Evolutionary conservation across 352 stramenopile genomes (phyloP).

Genomic region (Globisporangium middletonii): DNA sequence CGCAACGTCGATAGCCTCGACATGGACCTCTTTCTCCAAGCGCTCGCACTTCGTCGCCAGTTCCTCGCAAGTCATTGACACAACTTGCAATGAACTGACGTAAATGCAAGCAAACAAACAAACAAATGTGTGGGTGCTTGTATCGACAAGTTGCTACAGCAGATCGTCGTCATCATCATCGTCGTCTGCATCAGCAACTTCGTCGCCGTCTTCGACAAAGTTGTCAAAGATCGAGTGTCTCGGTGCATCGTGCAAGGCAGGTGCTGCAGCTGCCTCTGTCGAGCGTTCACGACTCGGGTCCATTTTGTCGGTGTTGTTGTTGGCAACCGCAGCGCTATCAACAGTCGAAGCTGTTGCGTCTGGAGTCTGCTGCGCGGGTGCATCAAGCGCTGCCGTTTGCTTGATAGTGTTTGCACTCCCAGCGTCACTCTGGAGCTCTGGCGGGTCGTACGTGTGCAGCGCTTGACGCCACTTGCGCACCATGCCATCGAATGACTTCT

Average conservation of each 20-base stretch:
- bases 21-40: slow-evolving; percentile 71
- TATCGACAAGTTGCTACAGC: slow-evolving; percentile 23
- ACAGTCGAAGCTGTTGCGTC: not conserved
- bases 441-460: slow-evolving; percentile 79
- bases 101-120: too few relatives aligned
- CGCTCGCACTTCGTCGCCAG: slow-evolving; percentile 60
- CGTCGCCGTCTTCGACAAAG: slow-evolving; percentile 46
- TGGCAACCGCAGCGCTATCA: too few relatives aligned
- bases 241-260: slow-evolving; percentile 2
- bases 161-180: slow-evolving; percentile 46
- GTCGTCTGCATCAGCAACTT: slow-evolving; percentile 26
- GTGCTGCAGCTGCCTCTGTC: not conserved
- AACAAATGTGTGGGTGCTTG: too few relatives aligned
- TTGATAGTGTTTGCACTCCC: not conserved
- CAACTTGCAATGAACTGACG: too few relatives aligned
- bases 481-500: slow-evolving; percentile 78
- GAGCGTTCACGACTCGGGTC: not conserved
- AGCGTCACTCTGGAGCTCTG: slow-evolving; percentile 29
- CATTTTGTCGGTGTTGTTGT: not conserved
- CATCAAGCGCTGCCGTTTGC: not conserved
- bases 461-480: slow-evolving; percentile 73
- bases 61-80: slow-evolving; percentile 36
- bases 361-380: not conserved
- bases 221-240: slow-evolving; percentile 62
- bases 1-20: slow-evolving; percentile 80